phyloP scores from a whole-genome alignment of 148 eudicot genomes.

The Salicornia ramosissima region DNA sequence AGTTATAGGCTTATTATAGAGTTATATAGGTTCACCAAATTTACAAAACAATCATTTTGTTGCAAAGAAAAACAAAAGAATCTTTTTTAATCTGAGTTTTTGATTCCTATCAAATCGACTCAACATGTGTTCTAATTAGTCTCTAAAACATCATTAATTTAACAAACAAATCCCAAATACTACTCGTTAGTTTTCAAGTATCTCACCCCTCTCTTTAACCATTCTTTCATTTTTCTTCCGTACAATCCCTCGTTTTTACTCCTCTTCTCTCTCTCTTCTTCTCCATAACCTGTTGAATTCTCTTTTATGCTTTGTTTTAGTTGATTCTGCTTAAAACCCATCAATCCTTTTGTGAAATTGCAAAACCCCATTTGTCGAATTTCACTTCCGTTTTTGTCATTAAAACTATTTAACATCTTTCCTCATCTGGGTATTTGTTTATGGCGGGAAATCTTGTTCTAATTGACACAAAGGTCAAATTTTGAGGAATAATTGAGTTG shows the following conservation, averaged over 20 bases:
- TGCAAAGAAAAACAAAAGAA: neutral
- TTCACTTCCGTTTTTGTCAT: neutral
- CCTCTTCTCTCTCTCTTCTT: neutral
- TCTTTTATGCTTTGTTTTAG: neutral
- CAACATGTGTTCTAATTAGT: conserved; percentile 10
- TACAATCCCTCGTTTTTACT: conserved; percentile 19
- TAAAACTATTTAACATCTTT: conserved; percentile 9
- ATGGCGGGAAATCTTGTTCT: conserved; percentile 29
- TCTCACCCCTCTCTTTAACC: neutral
- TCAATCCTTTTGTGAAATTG: neutral
- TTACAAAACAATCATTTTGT: neutral
- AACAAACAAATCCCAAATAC: neutral
- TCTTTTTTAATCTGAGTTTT: conserved; percentile 2
- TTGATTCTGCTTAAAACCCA: neutral
- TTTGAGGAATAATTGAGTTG: conserved; percentile 15
- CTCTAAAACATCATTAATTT: neutral
- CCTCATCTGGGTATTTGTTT: conserved; percentile 27
- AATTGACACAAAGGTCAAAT: neutral
- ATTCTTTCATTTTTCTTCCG: conserved; percentile 10
- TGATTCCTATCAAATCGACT: conserved; percentile 11
- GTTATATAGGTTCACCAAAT: neutral
- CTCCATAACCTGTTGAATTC: conserved; percentile 14
- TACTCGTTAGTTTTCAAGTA: neutral
- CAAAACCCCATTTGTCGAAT: conserved; percentile 10
- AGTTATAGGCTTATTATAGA: too few species aligned